phyloP scores from a whole-genome alignment of 2,329 filamentous ascomycete species.

The Clarireedia homoeocarpa region DNA sequence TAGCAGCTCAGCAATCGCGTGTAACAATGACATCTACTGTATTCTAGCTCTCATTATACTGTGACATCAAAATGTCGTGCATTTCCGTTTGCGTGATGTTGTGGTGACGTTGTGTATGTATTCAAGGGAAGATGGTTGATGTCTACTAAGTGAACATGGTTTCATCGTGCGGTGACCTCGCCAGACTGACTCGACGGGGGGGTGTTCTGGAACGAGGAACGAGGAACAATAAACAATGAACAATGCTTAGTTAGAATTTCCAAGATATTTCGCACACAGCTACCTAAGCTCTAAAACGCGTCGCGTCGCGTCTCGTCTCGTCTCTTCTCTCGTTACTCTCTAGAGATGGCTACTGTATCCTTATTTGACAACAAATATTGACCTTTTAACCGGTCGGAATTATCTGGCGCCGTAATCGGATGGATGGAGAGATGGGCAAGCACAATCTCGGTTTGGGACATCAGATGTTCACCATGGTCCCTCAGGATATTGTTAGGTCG shows the following conservation, averaged over 20 bases:
- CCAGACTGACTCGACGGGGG: no score
- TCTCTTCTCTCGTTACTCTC: background rate
- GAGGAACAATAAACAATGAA: no score
- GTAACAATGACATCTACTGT: constrained; percentile 25
- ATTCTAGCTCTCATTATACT: constrained; percentile 26
- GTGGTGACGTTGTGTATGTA: background rate
- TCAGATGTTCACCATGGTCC: no score
- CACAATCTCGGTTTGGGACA: no score
- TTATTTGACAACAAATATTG: background rate
- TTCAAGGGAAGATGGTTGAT: background rate
- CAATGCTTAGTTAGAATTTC: no score
- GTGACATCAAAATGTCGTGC: constrained; percentile 11
- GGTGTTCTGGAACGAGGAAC: no score
- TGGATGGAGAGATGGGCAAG: background rate
- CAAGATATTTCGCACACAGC: no score
- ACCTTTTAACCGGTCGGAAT: background rate
- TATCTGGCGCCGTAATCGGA: no score
- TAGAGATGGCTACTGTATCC: background rate
- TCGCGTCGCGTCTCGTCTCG: background rate
- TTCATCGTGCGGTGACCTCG: no score
- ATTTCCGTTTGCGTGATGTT: background rate
- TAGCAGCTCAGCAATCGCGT: constrained; percentile 16
- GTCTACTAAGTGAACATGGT: no score
- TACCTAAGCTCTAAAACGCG: background rate
- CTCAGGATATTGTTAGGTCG: no score